Percentiles rank a stretch among this genome's conserved stretches.
Evolutionary conservation across 441 rosid species (phyloP).

Genomic region (Gossypium schwendimanii): DNA sequence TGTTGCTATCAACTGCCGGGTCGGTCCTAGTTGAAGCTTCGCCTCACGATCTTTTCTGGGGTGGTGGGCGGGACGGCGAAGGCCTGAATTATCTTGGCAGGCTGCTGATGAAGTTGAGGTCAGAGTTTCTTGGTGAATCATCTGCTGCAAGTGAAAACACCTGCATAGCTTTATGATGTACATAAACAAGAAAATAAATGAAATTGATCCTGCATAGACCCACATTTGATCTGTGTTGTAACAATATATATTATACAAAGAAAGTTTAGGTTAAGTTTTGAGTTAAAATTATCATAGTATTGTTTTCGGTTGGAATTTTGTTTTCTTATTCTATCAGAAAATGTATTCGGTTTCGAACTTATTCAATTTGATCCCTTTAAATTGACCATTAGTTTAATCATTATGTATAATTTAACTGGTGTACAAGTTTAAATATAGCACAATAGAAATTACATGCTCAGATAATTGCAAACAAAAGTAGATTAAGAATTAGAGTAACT

Average conservation of each 20-base stretch:
- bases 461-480: too few species aligned
- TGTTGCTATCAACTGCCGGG: slow-evolving; percentile 72
- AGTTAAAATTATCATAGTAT: too few species aligned
- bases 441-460: too few species aligned
- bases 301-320: too few species aligned
- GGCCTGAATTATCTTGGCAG: slow-evolving; percentile 87
- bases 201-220: background rate
- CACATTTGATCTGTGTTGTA: background rate
- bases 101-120: slow-evolving; percentile 70
- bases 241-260: background rate
- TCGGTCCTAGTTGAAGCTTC: slow-evolving; percentile 84
- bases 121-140: slow-evolving; percentile 66
- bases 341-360: too few species aligned
- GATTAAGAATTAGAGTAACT: too few species aligned
- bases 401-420: too few species aligned
- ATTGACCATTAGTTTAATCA: too few species aligned
- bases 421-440: too few species aligned
- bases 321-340: too few species aligned
- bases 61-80: slow-evolving; percentile 91
- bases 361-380: too few species aligned
- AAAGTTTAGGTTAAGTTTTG: too few species aligned
- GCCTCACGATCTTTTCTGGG: slow-evolving; percentile 91
- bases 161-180: slow-evolving; percentile 20
- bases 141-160: slow-evolving; percentile 33
- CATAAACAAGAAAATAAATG: background rate